A percentile compares a stretch with the other conserved stretches of the same genome.
These are phyloP conservation scores for Setaria italica DNA, from an alignment of 202 grass and related monocot genomes.

Conservation along the genomic window DNA sequence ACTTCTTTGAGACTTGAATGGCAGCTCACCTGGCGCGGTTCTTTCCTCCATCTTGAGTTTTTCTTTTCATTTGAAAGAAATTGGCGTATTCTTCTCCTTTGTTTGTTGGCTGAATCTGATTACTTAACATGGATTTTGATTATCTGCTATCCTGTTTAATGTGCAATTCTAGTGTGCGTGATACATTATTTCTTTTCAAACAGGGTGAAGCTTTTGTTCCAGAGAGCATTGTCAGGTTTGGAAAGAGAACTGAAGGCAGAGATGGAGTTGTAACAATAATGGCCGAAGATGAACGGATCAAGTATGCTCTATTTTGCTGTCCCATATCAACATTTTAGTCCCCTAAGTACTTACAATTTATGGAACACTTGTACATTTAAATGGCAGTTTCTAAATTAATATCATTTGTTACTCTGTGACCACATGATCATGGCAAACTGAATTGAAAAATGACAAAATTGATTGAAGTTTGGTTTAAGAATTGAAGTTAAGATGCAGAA, in stretches of 20 bases:
- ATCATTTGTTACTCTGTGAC: not conserved
- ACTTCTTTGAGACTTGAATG: not conserved
- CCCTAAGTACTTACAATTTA: not conserved
- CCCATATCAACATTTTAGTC: not conserved
- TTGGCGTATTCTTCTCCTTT: not conserved
- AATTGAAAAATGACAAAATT: not conserved
- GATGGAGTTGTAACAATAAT: slow-evolving; percentile 68
- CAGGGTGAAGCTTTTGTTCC: slow-evolving; percentile 96
- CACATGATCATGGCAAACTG: not conserved
- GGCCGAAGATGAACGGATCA: slow-evolving; percentile 74
- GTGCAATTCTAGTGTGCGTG: not conserved
- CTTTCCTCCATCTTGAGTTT: not conserved
- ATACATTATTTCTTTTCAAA: slow-evolving; percentile 31
- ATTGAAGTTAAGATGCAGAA: not conserved
- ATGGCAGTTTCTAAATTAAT: not conserved
- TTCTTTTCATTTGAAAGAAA: not conserved
- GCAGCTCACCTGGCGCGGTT: not conserved
- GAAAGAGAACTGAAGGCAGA: slow-evolving; percentile 69
- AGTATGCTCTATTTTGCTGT: slow-evolving; percentile 58
- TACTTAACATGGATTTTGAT: not conserved
- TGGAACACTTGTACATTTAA: not conserved
- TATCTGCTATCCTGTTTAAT: not conserved
- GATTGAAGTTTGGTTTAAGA: not conserved
- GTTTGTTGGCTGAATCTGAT: not conserved
- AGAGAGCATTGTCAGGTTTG: slow-evolving; percentile 81